phyloP scores from a whole-genome alignment of 306 rosid species.

The Alnus rubra region DNA sequence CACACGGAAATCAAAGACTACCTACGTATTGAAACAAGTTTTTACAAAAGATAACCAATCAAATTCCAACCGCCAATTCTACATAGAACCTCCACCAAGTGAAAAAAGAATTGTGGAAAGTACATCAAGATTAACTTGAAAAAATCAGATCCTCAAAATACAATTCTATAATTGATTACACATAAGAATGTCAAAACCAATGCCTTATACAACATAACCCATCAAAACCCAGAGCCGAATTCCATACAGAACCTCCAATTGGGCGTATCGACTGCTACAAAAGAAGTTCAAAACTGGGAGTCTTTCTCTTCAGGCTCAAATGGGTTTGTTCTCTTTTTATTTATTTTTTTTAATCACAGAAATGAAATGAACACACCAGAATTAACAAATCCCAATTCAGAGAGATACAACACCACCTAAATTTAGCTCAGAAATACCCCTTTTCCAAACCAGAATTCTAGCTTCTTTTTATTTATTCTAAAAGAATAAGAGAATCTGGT shows the following conservation, averaged over 20 bases:
- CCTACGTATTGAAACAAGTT: slow-evolving; percentile 21
- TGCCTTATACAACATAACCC: slow-evolving; percentile 8
- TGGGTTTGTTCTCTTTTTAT: slow-evolving; percentile 8
- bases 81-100: slow-evolving; percentile 20
- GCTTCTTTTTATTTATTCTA: background rate
- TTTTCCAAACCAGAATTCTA: slow-evolving; percentile 11
- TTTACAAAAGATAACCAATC: slow-evolving; percentile 25
- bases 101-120: slow-evolving; percentile 7
- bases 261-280: background rate
- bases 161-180: background rate
- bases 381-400: slow-evolving; percentile 44
- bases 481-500: slow-evolving; percentile 4
- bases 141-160: background rate
- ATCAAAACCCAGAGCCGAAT: slow-evolving; percentile 9
- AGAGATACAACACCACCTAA: slow-evolving; percentile 39
- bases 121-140: slow-evolving; percentile 6
- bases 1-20: slow-evolving; percentile 9
- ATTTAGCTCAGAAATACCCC: slow-evolving; percentile 15
- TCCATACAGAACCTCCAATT: slow-evolving; percentile 11
- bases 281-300: slow-evolving; percentile 30
- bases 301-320: slow-evolving; percentile 25
- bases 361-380: background rate
- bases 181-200: slow-evolving; percentile 25
- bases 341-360: background rate
- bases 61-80: slow-evolving; percentile 7